Conservation (phyloP, 2,329 filamentous ascomycete species). For the Aspergillus texensis region DNA sequence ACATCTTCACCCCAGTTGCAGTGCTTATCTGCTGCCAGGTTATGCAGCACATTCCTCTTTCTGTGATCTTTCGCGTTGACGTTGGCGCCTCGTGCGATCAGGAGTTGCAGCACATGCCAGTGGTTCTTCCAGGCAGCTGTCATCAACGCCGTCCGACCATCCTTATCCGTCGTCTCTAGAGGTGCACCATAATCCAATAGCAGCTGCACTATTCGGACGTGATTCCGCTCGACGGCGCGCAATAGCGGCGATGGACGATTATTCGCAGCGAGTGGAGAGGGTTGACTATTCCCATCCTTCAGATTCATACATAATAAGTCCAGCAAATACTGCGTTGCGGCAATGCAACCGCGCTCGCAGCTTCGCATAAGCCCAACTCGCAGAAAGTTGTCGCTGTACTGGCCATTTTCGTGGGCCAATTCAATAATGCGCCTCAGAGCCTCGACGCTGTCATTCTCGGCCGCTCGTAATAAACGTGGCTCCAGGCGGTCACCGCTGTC, state of each 20-base stretch:
- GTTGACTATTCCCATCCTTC: constrained; percentile 33
- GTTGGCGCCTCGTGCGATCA: constrained; percentile 41
- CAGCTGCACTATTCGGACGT: constrained; percentile 48
- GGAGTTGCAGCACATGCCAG: constrained; percentile 39
- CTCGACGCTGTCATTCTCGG: constrained; percentile 39
- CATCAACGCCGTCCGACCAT: constrained; percentile 48
- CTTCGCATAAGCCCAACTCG: constrained; percentile 45
- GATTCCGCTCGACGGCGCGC: constrained; percentile 42
- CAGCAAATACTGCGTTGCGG: constrained; percentile 40
- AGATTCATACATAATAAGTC: constrained; percentile 38
- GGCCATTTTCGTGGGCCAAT: constrained; percentile 37
- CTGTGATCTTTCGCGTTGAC: constrained; percentile 37
- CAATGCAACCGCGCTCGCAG: constrained; percentile 40
- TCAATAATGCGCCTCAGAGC: constrained; percentile 35
- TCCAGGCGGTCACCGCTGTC: constrained; percentile 43
- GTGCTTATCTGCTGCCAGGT: constrained; percentile 49
- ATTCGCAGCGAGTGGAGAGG: constrained; percentile 35
- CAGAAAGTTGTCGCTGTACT: constrained; percentile 42
- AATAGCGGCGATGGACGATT: constrained; percentile 39
- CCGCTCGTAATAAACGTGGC: constrained; percentile 45
- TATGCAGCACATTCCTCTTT: constrained; percentile 42
- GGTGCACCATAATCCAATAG: constrained; percentile 41
- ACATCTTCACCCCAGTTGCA: constrained; percentile 53
- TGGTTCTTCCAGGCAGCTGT: constrained; percentile 49
- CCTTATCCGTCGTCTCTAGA: constrained; percentile 46